Base-by-base conservation (phyloP, 2,329 filamentous ascomycete genomes). In the Sporothrix brunneoviolacea region DNA sequence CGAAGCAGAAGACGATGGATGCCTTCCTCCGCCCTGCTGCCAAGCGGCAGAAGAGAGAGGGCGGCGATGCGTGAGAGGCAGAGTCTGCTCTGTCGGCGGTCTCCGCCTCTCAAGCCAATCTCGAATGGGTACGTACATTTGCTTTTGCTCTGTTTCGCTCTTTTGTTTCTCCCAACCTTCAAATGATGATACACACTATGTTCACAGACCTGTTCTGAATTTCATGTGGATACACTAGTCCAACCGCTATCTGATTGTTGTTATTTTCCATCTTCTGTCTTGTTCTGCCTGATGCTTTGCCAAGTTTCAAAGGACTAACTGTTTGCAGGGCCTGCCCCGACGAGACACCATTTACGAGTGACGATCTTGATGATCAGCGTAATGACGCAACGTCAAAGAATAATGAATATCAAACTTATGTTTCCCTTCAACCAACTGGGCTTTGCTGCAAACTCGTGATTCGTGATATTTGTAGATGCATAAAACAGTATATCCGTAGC, bases 171-270 rank as follows among this genome's bases (percentile, higher is more conserved):
- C 40, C 27, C 51, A 39, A 10, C 32, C 41, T 53, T 73, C 72
- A 64, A 28, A 80, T 88, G 86, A 88, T 86, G 83, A 88, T 72
- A 77, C 67, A 71, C 63, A 70, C 76, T 73, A 43, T 72, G 72
- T 79, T 84, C 84, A 88, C 84, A 88, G 84, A 89, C 84, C 85
- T 89, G 84, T 85, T 84, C 85, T 76, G 83, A 88, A 85, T 69
- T 64, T 65, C 58, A 75, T 88, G 83, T 86, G 76, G 84, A 86
- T 76, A 73, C 72, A 70, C n/a, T 80, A 83, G 81, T 83, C 81
- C 84, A 88, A 88, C 83, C 85, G 84, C 84, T 88, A 82, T 88
- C 84, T 88, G 84, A 87, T 45, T 56, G 53, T 51, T 50, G 47
- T 39, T 32, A 12, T 24, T 43, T 27, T 27, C n/a, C n/a, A 10